A percentile compares a stretch with the other conserved stretches of the same genome.
phyloP scores from a whole-genome alignment of 768 basidiomycete genomes.

The Pleurotus djamor region DNA sequence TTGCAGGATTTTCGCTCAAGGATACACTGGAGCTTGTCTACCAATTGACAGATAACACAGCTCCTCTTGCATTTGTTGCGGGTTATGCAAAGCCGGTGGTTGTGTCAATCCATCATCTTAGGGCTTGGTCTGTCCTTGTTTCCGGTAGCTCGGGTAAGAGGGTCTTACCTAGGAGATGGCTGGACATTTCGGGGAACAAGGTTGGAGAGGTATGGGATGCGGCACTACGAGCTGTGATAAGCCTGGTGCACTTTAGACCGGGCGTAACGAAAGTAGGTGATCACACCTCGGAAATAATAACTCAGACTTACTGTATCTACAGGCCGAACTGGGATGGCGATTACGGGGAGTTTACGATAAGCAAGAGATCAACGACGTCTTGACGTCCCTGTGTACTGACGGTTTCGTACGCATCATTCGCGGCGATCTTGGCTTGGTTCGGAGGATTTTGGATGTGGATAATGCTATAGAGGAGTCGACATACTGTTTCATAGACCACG shows the following conservation, averaged over 20 bases:
- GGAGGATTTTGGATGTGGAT: conserved; percentile 31
- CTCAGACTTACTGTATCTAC: conserved; percentile 4
- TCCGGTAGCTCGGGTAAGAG: conserved; percentile 41
- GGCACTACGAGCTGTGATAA: conserved; percentile 67
- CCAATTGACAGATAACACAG: conserved; percentile 39
- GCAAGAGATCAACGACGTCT: conserved; percentile 67
- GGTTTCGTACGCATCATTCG: conserved; percentile 39
- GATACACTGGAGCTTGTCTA: conserved; percentile 29
- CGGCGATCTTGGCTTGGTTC: conserved; percentile 16
- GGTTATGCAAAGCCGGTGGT: conserved; percentile 58
- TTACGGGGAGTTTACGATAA: conserved; percentile 72
- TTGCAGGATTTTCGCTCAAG: conserved; percentile 13
- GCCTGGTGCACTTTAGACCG: conserved; percentile 65
- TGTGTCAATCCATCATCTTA: conserved; percentile 50
- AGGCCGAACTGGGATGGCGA: conserved; percentile 74
- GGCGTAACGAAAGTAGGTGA: conserved; percentile 68
- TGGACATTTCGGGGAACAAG: conserved; percentile 64
- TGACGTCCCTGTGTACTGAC: conserved; percentile 51
- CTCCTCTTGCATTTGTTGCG: conserved; percentile 64
- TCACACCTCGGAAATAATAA: neutral
- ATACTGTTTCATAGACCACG: conserved; percentile 57
- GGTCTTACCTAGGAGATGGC: conserved; percentile 72
- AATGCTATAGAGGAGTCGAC: conserved; percentile 48
- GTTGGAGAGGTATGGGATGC: conserved; percentile 68
- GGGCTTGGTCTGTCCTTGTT: conserved; percentile 54